phyloP scores from a whole-genome alignment of 345 rosid genomes.

The Lepidium sativum region DNA sequence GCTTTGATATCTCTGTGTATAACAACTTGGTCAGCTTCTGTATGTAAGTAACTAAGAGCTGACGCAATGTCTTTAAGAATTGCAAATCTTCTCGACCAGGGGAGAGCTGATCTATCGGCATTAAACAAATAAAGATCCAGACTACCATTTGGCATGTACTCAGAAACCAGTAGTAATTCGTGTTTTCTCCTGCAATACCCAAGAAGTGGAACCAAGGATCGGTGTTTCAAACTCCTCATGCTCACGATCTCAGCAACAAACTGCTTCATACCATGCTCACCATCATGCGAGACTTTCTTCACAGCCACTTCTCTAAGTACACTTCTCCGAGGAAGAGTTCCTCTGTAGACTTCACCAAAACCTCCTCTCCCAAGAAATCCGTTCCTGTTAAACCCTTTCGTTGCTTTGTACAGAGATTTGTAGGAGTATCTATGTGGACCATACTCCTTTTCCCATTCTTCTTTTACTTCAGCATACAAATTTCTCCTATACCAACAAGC shows the following conservation, averaged over 20 bases:
- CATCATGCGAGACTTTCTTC: slow-evolving; percentile 43
- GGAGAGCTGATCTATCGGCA: slow-evolving; percentile 9
- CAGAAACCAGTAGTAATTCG: slow-evolving; percentile 46
- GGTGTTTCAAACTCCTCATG: slow-evolving; percentile 41
- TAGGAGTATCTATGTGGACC: slow-evolving; percentile 46
- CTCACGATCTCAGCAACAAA: slow-evolving; percentile 39
- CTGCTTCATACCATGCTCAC: slow-evolving; percentile 44
- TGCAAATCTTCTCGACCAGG: slow-evolving; percentile 35
- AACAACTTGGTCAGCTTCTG: slow-evolving; percentile 47
- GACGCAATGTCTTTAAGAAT: slow-evolving; percentile 36
- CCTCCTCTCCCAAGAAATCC: slow-evolving; percentile 56
- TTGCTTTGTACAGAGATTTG: slow-evolving; percentile 48
- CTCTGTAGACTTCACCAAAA: slow-evolving; percentile 54
- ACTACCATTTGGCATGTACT: slow-evolving; percentile 53
- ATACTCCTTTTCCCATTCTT: slow-evolving; percentile 58
- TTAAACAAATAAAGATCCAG: slow-evolving; percentile 36
- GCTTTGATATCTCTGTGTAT: slow-evolving; percentile 52
- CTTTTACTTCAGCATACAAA: slow-evolving; percentile 42
- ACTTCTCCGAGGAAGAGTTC: slow-evolving; percentile 26
- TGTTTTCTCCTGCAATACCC: slow-evolving; percentile 49
- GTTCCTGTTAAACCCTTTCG: slow-evolving; percentile 45
- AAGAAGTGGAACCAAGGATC: slow-evolving; percentile 42
- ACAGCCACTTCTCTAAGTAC: slow-evolving; percentile 38
- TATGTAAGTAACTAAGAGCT: slow-evolving; percentile 43
- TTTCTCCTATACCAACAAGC: slow-evolving; percentile 27